A percentile compares a stretch with the other conserved stretches of the same genome.
Conservation (phyloP, 148 eudicot genomes). For the Rhododendron mucronatum region DNA sequence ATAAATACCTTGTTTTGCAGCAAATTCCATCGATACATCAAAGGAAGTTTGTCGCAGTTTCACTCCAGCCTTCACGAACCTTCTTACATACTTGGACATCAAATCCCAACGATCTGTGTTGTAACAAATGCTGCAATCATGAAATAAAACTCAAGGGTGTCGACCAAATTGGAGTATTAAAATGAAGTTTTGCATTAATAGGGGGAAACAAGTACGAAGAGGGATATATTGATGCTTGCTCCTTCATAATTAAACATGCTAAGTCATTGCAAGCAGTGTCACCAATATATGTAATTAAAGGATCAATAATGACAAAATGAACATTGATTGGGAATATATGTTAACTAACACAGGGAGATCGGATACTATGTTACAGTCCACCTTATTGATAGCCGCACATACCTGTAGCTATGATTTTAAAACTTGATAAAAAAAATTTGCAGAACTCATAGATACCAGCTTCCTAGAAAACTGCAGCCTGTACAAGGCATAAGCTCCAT, state of each 20-base stretch:
- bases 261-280: background rate
- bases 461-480: background rate
- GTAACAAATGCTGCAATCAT: slow-evolving; percentile 73
- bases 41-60: slow-evolving; percentile 69
- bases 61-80: slow-evolving; percentile 65
- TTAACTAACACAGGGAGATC: background rate
- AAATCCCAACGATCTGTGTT: slow-evolving; percentile 63
- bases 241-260: background rate
- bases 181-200: background rate
- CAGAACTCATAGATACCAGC: background rate
- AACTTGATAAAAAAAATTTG: background rate
- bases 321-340: background rate
- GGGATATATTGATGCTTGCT: background rate
- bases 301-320: background rate
- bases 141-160: slow-evolving; percentile 3
- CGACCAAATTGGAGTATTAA: background rate
- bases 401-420: background rate
- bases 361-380: background rate
- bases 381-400: background rate
- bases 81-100: slow-evolving; percentile 61
- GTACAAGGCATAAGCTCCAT: background rate
- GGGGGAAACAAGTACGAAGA: background rate
- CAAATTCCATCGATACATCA: slow-evolving; percentile 76
- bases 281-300: background rate
- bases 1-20: slow-evolving; percentile 64